Base-by-base conservation (phyloP, 2,329 filamentous ascomycete species). In the Pseudohalonectria lignicola region DNA sequence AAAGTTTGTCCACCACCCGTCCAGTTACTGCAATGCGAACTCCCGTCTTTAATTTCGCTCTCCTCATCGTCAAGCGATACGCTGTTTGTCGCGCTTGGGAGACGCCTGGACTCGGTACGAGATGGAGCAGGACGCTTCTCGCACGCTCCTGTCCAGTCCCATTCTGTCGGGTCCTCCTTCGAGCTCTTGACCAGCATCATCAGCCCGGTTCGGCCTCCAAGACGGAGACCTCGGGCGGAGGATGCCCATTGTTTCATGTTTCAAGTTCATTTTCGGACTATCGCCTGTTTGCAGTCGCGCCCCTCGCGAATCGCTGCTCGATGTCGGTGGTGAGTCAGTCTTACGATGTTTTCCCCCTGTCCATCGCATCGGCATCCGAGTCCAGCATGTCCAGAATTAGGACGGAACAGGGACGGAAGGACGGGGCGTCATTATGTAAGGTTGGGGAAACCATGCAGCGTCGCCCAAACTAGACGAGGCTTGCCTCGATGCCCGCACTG, bases 311-410 rank as follows among this genome's bases (percentile, higher is more conserved):
- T n/a, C n/a, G n/a, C n/a, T n/a, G n/a, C n/a, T n/a, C n/a, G n/a
- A n/a, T n/a, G n/a, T n/a, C n/a, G n/a, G n/a, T n/a, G n/a, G n/a
- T n/a, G n/a, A n/a, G 30, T 26, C 25, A 7, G 25, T 26, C 25
- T 26, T 26, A 8, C 8, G 25, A 26, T n/a, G n/a, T n/a, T n/a
- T n/a, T n/a, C n/a, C n/a, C n/a, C n/a, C 23, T 26, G 7, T 26
- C 23, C 7, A 26, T 35, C 30, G 9, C 20, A 13, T 33, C 30
- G 26, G 10, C n/a, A 16, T 31, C 29, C 18, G 19, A 23, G 19
- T 38, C 30, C 30, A 21, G 30, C 25, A 32, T 38, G 19, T 38
- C 30, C 30, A 21, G 30, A 33, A 32, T 38, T 38, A 38, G 36
- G 20, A 17, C 30, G 36, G 36, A 33, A 38, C 23, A 16, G 16